Evolutionary conservation across 2,329 filamentous ascomycete genomes (phyloP).

Genomic region (Diplocarpon rosae): DNA sequence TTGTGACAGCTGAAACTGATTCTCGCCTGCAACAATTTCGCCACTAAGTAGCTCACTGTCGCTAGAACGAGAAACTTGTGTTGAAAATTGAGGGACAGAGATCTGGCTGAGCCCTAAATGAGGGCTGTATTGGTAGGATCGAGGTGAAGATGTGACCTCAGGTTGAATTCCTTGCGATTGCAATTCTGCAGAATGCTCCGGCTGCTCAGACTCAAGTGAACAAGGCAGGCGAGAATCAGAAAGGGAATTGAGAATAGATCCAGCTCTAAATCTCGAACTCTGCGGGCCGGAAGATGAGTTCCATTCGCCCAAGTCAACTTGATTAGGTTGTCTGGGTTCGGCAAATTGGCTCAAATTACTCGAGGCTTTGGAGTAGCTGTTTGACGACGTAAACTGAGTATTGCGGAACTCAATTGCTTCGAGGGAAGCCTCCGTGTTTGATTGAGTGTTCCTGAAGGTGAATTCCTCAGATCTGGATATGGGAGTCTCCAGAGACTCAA

Average conservation of each 20-base stretch:
- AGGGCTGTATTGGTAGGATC: no score
- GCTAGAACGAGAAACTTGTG: no score
- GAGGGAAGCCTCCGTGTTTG: not conserved
- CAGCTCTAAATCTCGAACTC: not conserved
- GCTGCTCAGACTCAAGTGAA: no score
- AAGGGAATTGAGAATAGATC: not conserved
- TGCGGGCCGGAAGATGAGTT: not conserved
- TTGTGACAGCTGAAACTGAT: no score
- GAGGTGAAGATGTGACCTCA: no score
- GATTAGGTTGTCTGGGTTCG: not conserved
- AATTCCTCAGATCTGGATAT: not conserved
- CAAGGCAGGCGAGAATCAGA: no score
- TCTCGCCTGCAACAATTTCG: no score
- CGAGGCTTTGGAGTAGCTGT: not conserved
- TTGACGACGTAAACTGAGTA: not conserved
- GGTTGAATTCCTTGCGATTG: no score
- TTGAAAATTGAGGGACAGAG: no score
- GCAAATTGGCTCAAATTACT: constrained; percentile 2
- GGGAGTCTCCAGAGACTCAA: constrained; percentile 6
- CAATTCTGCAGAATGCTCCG: no score
- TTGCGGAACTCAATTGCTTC: constrained; percentile 1
- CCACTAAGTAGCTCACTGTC: no score
- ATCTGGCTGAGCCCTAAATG: no score
- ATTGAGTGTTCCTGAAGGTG: not conserved
- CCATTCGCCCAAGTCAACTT: not conserved